Evolutionary conservation across 345 rosid species (phyloP).

Genomic region (Ceriops tagal): DNA sequence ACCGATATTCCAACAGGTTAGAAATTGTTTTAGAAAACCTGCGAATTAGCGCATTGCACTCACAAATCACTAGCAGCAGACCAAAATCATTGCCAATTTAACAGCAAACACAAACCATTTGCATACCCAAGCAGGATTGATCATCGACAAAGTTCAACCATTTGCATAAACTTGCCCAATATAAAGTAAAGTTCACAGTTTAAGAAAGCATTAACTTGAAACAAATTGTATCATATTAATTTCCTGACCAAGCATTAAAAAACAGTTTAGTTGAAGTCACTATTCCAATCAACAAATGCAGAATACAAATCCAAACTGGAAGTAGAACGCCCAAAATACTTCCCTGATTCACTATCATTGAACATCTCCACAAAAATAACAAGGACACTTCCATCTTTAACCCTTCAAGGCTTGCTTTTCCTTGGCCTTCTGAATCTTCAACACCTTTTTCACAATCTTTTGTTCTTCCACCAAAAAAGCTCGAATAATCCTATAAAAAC

Average conservation of each 20-base stretch:
- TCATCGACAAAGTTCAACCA: no score
- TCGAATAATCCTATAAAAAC: conserved; percentile 19
- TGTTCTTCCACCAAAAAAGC: conserved; percentile 31
- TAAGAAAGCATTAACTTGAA: not conserved
- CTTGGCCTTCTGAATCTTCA: conserved; percentile 31
- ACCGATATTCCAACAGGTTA: no score
- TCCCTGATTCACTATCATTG: not conserved
- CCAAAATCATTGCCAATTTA: no score
- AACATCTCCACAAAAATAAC: not conserved
- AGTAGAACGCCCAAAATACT: not conserved
- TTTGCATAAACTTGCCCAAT: no score
- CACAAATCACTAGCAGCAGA: no score
- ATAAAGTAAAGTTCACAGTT: no score
- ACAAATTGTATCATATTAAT: conserved; percentile 5
- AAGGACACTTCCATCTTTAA: not conserved
- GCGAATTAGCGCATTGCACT: no score
- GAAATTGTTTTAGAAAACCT: no score
- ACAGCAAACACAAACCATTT: no score
- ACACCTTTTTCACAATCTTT: conserved; percentile 31
- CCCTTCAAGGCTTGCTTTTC: conserved; percentile 20
- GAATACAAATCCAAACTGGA: not conserved
- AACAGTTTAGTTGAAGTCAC: not conserved
- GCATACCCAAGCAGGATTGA: no score
- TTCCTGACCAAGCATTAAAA: not conserved
- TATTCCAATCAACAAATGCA: not conserved